Percentiles rank a stretch among this genome's conserved stretches.
These are phyloP conservation scores for Phytopythium delawarense DNA, from an alignment of 352 stramenopile species.

Conservation along the genomic window DNA sequence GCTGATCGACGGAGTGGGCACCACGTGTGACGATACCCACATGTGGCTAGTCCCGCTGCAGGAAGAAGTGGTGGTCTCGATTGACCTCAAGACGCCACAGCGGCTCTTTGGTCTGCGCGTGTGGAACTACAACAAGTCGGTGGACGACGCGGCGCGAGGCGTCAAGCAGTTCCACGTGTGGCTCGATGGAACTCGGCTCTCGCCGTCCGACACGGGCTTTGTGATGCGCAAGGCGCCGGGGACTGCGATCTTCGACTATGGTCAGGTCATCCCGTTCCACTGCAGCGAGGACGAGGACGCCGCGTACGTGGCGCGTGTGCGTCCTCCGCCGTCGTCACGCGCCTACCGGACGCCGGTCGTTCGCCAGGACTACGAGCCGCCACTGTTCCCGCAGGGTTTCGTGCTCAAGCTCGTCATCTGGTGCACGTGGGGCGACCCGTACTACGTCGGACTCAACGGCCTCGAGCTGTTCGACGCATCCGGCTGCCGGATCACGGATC, in stretches of 20 bases:
- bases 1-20: conserved; percentile 78
- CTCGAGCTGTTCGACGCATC: conserved; percentile 73
- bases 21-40: conserved; percentile 86
- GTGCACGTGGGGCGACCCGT: conserved; percentile 81
- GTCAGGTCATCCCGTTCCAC: conserved; percentile 50
- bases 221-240: conserved; percentile 81
- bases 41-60: conserved; percentile 87
- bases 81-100: conserved; percentile 55
- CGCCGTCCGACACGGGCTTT: conserved; percentile 45
- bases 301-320: conserved; percentile 35
- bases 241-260: conserved; percentile 62
- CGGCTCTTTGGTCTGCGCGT: conserved; percentile 58
- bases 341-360: conserved; percentile 76
- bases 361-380: conserved; percentile 85
- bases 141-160: conserved; percentile 64
- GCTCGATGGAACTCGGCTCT: conserved; percentile 50
- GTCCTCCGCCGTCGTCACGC: conserved; percentile 30
- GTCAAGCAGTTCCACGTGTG: conserved; percentile 54
- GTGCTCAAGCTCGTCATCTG: conserved; percentile 82
- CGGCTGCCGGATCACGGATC: conserved; percentile 33
- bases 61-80: conserved; percentile 33
- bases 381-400: conserved; percentile 77
- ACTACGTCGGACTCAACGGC: conserved; percentile 79
- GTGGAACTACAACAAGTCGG: conserved; percentile 85
- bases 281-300: conserved; percentile 8